These are phyloP conservation scores for Tulasnella sp. DNA, from an alignment of 768 basidiomycete species.

Conservation along the genomic window DNA sequence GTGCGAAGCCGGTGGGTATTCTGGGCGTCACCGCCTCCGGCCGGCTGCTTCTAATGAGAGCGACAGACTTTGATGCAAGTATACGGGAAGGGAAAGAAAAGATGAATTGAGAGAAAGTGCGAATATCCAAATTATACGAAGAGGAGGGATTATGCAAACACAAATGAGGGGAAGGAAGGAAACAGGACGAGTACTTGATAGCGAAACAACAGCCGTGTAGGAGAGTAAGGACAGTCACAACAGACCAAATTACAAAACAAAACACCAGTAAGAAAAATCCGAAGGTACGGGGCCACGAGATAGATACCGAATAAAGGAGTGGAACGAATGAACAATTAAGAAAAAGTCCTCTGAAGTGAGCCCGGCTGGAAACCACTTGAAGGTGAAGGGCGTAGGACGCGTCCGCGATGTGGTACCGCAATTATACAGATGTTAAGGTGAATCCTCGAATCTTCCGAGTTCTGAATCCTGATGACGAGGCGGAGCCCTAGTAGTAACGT, in stretches of 20 bases:
- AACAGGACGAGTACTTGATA: neutral
- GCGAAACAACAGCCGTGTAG: neutral
- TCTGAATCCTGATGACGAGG: neutral
- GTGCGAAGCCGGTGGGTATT: neutral
- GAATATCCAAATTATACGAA: neutral
- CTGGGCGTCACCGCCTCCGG: neutral
- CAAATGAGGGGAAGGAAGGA: neutral
- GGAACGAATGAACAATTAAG: neutral
- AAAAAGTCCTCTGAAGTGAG: neutral
- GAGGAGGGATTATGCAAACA: neutral
- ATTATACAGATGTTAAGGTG: neutral
- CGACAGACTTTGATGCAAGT: no score
- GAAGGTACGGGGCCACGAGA: neutral
- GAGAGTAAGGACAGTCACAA: slow-evolving; percentile 6
- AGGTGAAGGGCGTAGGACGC: neutral
- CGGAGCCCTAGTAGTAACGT: neutral
- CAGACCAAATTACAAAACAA: neutral
- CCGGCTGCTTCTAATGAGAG: no score
- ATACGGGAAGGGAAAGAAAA: neutral
- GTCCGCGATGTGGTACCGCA: neutral
- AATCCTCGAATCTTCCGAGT: neutral
- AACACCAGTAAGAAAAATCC: neutral
- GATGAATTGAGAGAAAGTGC: neutral
- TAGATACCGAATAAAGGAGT: slow-evolving; percentile 6
- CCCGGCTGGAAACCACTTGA: neutral